phyloP scores from a whole-genome alignment of 768 basidiomycete species.

The Vararia minispora region DNA sequence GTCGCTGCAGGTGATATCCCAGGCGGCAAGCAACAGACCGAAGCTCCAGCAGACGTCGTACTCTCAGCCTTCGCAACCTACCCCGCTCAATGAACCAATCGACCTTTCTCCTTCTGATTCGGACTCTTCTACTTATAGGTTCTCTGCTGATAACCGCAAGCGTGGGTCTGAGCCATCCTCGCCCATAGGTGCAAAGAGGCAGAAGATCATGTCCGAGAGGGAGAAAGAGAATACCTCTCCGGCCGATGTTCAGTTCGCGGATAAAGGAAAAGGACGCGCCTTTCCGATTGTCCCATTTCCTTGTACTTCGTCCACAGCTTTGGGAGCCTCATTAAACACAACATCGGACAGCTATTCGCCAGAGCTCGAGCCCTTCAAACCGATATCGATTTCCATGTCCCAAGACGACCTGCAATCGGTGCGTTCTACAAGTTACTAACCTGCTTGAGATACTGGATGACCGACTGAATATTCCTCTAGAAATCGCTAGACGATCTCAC shows the following conservation, averaged over 20 bases:
- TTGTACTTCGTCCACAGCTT: neutral
- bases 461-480: too few species aligned
- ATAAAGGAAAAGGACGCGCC: conserved; percentile 2
- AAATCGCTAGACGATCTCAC: too few species aligned
- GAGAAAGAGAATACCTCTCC: conserved; percentile 6
- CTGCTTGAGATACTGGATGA: too few species aligned
- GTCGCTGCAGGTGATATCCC: too few species aligned
- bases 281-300: neutral
- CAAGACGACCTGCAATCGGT: too few species aligned
- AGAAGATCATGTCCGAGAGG: neutral
- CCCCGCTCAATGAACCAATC: conserved; percentile 7
- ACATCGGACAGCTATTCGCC: too few species aligned
- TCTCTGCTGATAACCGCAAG: conserved; percentile 6
- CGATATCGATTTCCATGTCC: too few species aligned
- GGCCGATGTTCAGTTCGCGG: conserved; percentile 1
- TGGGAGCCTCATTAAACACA: too few species aligned
- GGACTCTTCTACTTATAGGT: conserved; percentile 1
- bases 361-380: too few species aligned
- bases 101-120: conserved; percentile 9
- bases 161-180: conserved; percentile 1
- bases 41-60: too few species aligned
- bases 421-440: too few species aligned
- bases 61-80: neutral
- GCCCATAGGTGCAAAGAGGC: conserved; percentile 6
- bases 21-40: conserved; percentile 9